Base-by-base conservation (phyloP, 2,329 filamentous ascomycete species). In the Fusarium solani-melongenae region DNA sequence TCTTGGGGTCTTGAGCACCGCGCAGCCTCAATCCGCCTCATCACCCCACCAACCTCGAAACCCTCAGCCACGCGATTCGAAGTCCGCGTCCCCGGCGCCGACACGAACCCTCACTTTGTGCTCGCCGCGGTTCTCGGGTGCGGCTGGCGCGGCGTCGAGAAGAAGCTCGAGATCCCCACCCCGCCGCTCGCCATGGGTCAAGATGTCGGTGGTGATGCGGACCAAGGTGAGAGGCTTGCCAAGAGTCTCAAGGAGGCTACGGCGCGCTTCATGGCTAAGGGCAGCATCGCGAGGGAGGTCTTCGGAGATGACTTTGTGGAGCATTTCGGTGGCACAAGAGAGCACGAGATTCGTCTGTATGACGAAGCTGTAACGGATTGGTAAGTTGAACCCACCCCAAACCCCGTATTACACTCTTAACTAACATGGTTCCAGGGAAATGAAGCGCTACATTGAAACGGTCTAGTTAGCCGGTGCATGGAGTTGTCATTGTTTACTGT, bases 361-460 rank as follows among this genome's bases (percentile, higher is more conserved):
- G 95, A 98, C 78, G 96, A 98, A 82, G 95, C 95, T 3, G 96
- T 98, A 7, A 98, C 96, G 22, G 96, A 98, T 82, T 98, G 96
- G 95, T 96, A 87, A 82, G 93, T 27, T 5, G 14, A 33, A 33
- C 31, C 31, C 31, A 11, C 10, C 11, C 31, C 31, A 33, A 33
- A 29, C 15, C 20, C 4, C 3, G 20, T 3, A 20, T 12, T 31
- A 27, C 15, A 10, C n/a, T 4, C 2, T 17, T 39, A 15, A 33
- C 72, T 69, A 70, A 79, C 80, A 70, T 75, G 22, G 3, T 22
- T 0, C 10, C 72, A 93, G 92, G 92, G 93, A 95, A 82, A 87
- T 94, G 81, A 90, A 89, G 83, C 88, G 93, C 67, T 95, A 95
- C 78, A 93, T 94, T 70, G 93, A 94, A 82, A 93, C 91, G n/a